Evolutionary conservation across 2,329 filamentous ascomycete species (phyloP), one percentile per base, ranked within the genome.

Genomic region (Seiridium cupressi): DNA sequence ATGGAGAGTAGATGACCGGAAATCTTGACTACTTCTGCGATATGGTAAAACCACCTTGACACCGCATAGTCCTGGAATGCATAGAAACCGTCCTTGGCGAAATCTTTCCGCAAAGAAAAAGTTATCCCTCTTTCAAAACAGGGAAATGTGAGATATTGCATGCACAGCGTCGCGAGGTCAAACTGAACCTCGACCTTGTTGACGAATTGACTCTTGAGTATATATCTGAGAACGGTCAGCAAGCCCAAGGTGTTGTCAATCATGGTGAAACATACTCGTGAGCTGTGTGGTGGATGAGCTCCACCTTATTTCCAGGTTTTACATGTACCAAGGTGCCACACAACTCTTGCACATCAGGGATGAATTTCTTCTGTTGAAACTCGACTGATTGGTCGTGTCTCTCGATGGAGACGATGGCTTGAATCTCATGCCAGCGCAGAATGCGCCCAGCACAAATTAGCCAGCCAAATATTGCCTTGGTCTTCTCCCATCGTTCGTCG

Each of bases 401-500:
- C 10, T 58, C 49, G 1, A 77, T 68, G 2, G 73, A 68, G 7
- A 75, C 63, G 6, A 73, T 70, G 5, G 73, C 72, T 49, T 78
- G 70, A 5, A 81, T 70, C 59, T 80, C 78, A 56, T 77, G 69
- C 72, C 71, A 74, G 57, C 74, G 74, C 0, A 81, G 65, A 0
- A 76, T 69, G 0, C 78, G 69, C 51, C 72, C 74, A 1, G 76
- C 73, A 56, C 74, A 75, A 4, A 71, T 71, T 10, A 80, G 66
- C 76, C 75, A 79, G 2, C 72, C 70, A 2, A 81, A 66, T 13
- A 81, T 66, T 11, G 62, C 66, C 59, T 67, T 67, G 0, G 71
- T 68, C 44, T 65, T 58, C 0, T 60, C 36, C 68, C 69, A 73
- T 13, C 68, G 55, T n/a, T 60, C 62, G 8, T 55, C 4, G 31